phyloP scores from a whole-genome alignment of 352 stramenopile species.

The Pythium rhizo-oryzae region DNA sequence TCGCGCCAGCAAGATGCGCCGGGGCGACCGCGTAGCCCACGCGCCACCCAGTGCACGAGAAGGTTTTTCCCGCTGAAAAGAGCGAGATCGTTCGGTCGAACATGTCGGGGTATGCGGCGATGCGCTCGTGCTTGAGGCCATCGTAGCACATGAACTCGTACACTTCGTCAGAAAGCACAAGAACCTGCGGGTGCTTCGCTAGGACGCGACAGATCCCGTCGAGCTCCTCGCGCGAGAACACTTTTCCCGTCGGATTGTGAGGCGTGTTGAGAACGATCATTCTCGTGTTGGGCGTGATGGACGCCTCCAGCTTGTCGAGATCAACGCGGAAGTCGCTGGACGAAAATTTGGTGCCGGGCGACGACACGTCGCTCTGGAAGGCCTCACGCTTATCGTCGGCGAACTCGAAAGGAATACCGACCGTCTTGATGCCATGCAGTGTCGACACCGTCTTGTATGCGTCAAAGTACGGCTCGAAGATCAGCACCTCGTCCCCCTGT shows the following conservation, averaged over 20 bases:
- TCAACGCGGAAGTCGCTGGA: slow-evolving; percentile 88
- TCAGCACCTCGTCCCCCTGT: slow-evolving; percentile 84
- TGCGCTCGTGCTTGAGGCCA: slow-evolving; percentile 62
- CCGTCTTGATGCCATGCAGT: slow-evolving; percentile 77
- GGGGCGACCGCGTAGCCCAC: slow-evolving; percentile 84
- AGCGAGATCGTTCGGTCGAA: slow-evolving; percentile 92
- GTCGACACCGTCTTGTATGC: slow-evolving; percentile 87
- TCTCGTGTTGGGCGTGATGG: slow-evolving; percentile 92
- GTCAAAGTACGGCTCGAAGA: slow-evolving; percentile 92
- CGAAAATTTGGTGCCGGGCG: slow-evolving; percentile 41
- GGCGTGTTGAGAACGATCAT: slow-evolving; percentile 98
- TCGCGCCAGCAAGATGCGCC: slow-evolving; percentile 50
- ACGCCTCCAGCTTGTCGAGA: slow-evolving; percentile 76
- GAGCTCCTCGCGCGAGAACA: slow-evolving; percentile 95
- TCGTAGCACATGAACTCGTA: slow-evolving; percentile 98
- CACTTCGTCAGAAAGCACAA: slow-evolving; percentile 98
- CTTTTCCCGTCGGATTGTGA: slow-evolving; percentile 99
- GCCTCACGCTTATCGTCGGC: slow-evolving; percentile 41
- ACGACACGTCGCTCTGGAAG: slow-evolving; percentile 37
- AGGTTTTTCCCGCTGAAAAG: slow-evolving; percentile 93
- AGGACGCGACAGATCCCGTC: slow-evolving; percentile 89
- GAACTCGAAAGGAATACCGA: slow-evolving; percentile 75
- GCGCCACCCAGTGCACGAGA: slow-evolving; percentile 94
- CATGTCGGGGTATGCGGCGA: slow-evolving; percentile 82
- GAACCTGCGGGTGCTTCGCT: slow-evolving; percentile 79